phyloP scores from a whole-genome alignment of 2,329 filamentous ascomycete species.

The Metarhizium rileyi region DNA sequence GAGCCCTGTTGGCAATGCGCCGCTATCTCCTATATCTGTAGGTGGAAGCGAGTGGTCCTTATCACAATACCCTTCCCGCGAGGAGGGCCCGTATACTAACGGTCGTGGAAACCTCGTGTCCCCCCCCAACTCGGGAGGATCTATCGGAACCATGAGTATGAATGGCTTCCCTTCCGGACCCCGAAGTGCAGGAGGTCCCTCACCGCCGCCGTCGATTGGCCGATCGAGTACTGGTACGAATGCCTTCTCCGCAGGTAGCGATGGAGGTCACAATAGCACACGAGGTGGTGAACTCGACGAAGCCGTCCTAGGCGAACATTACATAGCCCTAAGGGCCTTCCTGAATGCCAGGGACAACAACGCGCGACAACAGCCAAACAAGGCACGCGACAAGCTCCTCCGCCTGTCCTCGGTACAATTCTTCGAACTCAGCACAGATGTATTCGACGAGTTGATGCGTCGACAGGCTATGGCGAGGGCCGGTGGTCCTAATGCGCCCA shows the following conservation, averaged over 20 bases:
- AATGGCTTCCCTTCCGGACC: constrained; percentile 49
- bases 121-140: constrained; percentile 58
- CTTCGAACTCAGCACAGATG: constrained; percentile 93
- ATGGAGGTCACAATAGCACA: constrained; percentile 49
- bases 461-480: constrained; percentile 60
- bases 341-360: constrained; percentile 70
- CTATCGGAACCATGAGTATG: constrained; percentile 46
- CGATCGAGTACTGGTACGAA: constrained; percentile 74
- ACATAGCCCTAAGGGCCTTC: constrained; percentile 67
- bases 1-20: constrained; percentile 57
- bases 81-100: constrained; percentile 41
- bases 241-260: constrained; percentile 56
- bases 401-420: constrained; percentile 88
- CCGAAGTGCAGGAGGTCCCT: constrained; percentile 55
- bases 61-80: constrained; percentile 53
- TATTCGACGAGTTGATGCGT: constrained; percentile 87
- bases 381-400: constrained; percentile 88
- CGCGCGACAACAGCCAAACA: constrained; percentile 66
- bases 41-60: constrained; percentile 77
- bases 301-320: constrained; percentile 65
- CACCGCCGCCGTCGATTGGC: constrained; percentile 80
- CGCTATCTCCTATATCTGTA: constrained; percentile 73
- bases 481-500: constrained; percentile 38
- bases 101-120: constrained; percentile 54
- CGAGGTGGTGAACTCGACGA: constrained; percentile 51